These are phyloP conservation scores for Globisporangium paddicum DNA, from an alignment of 352 stramenopile genomes.

Conservation along the genomic window DNA sequence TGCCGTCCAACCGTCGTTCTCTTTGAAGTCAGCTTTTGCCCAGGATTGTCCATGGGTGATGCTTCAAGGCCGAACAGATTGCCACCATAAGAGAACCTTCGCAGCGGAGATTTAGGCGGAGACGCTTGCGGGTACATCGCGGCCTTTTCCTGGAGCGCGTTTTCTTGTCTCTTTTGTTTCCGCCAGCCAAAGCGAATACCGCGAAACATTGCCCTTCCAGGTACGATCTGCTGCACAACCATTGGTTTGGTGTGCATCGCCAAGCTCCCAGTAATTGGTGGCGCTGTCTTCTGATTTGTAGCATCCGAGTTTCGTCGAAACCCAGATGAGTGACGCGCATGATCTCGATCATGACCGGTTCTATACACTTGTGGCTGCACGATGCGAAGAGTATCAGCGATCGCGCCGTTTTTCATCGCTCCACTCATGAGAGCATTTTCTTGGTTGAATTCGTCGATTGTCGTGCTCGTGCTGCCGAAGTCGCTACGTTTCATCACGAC, in stretches of 20 bases:
- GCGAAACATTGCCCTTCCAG: background rate
- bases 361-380: conserved; percentile 10
- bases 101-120: conserved; percentile 11
- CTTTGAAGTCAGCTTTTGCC: background rate
- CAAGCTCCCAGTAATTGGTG: background rate
- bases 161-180: background rate
- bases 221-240: conserved; percentile 4
- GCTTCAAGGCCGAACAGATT: conserved; percentile 8
- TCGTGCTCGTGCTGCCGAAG: background rate
- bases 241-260: background rate
- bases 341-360: background rate
- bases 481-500: conserved; percentile 5
- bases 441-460: background rate
- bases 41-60: background rate
- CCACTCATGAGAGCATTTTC: background rate
- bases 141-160: background rate
- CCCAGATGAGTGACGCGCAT: background rate
- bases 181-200: conserved; percentile 3
- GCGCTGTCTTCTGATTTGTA: background rate
- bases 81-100: conserved; percentile 5
- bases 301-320: background rate
- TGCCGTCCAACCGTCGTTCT: conserved; percentile 5
- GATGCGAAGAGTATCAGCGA: conserved; percentile 13
- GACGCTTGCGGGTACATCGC: conserved; percentile 8
- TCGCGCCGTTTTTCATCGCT: background rate